Conservation (phyloP, 257 asterid genomes). For the Coffea canephora region DNA sequence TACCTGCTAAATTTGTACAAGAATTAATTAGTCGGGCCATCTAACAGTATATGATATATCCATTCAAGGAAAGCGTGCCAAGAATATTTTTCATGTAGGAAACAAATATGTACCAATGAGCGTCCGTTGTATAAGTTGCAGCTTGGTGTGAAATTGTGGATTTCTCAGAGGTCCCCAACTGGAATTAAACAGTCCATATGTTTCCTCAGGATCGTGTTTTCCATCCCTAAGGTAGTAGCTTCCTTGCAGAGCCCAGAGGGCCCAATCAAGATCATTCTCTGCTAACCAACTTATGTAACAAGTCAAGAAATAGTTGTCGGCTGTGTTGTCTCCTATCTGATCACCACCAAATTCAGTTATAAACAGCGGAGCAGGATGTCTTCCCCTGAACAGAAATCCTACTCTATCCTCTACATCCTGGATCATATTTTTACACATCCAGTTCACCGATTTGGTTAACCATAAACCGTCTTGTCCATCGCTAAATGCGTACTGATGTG, state of each 20-base stretch:
- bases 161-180: slow-evolving; percentile 41
- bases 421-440: slow-evolving; percentile 11
- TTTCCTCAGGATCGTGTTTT: slow-evolving; percentile 31
- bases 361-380: slow-evolving; percentile 47
- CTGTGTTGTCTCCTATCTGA: slow-evolving; percentile 19
- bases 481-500: slow-evolving; percentile 57
- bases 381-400: slow-evolving; percentile 19
- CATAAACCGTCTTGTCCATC: background rate
- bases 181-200: slow-evolving; percentile 39
- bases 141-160: slow-evolving; percentile 27
- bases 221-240: slow-evolving; percentile 46
- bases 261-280: slow-evolving; percentile 58
- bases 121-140: slow-evolving; percentile 29
- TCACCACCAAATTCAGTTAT: slow-evolving; percentile 55
- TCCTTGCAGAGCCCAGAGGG: slow-evolving; percentile 59
- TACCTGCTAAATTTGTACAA: too few species aligned
- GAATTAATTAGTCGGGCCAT: too few species aligned
- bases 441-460: background rate
- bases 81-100: too few species aligned
- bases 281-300: slow-evolving; percentile 43
- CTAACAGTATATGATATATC: too few species aligned
- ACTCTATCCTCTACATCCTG: slow-evolving; percentile 11
- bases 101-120: slow-evolving; percentile 27
- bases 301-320: slow-evolving; percentile 34
- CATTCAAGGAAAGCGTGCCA: too few species aligned